Evolutionary conservation across 345 rosid genomes (phyloP).

Genomic region (Populus ilicifolia): DNA sequence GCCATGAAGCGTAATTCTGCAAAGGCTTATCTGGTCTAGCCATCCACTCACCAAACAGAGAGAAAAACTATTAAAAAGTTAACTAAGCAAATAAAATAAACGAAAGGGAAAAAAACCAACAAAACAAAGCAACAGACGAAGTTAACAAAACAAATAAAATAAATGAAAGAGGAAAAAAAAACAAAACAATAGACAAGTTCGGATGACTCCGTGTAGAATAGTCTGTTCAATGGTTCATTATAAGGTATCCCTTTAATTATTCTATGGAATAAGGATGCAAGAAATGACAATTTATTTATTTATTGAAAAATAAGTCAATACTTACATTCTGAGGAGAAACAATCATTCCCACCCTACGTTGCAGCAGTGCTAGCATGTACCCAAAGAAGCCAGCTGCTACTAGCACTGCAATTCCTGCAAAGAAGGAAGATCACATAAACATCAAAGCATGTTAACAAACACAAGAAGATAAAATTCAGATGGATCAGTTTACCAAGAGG

Average conservation of each 20-base stretch:
- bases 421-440: constrained; percentile 15
- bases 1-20: neutral
- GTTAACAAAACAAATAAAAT: neutral
- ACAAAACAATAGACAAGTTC: neutral
- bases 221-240: neutral
- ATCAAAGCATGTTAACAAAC: neutral
- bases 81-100: neutral
- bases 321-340: constrained; percentile 70
- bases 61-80: neutral
- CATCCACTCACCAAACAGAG: neutral
- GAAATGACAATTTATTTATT: neutral
- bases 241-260: neutral
- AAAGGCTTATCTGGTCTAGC: neutral
- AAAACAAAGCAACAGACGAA: too few relatives aligned
- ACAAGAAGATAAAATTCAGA: neutral
- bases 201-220: neutral
- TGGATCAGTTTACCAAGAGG: constrained; percentile 60
- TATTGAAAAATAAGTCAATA: neutral
- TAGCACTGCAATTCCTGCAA: constrained; percentile 89
- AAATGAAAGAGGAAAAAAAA: neutral
- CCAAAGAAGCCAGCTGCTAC: constrained; percentile 93
- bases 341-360: constrained; percentile 62
- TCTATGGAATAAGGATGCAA: neutral
- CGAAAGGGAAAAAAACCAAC: neutral
- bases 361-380: constrained; percentile 94